Evolutionary conservation across 106 monocot species (phyloP).

Genomic region (Vanilla planifolia): DNA sequence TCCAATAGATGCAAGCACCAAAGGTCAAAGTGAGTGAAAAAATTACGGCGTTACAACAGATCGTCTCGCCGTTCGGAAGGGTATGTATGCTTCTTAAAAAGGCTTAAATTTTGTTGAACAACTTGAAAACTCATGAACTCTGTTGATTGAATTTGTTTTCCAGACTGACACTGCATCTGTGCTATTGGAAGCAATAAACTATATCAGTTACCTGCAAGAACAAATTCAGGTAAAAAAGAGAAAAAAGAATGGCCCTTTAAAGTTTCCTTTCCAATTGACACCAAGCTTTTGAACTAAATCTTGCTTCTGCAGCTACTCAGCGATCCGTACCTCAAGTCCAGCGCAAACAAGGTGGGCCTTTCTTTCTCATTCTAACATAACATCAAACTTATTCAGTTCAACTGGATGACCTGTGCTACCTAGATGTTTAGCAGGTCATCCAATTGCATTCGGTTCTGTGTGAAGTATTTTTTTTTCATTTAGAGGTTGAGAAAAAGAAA

Average conservation of each 20-base stretch:
- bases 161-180: slow-evolving; percentile 91
- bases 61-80: slow-evolving; percentile 97
- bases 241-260: too few relatives aligned
- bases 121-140: not conserved
- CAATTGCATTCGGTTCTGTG: too few relatives aligned
- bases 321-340: slow-evolving; percentile 66
- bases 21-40: slow-evolving; percentile 79
- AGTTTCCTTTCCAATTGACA: too few relatives aligned
- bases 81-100: slow-evolving; percentile 21
- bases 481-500: not conserved
- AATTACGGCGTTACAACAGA: slow-evolving; percentile 79
- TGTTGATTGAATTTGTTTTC: not conserved
- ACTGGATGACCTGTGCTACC: too few relatives aligned
- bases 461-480: not conserved
- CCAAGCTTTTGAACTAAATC: too few relatives aligned
- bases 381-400: too few relatives aligned
- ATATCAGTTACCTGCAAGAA: slow-evolving; percentile 60
- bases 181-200: slow-evolving; percentile 67
- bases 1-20: slow-evolving; percentile 55
- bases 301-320: slow-evolving; percentile 54
- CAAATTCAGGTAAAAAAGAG: slow-evolving; percentile 47
- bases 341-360: slow-evolving; percentile 63
- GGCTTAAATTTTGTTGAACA: not conserved
- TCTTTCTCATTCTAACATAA: too few relatives aligned
- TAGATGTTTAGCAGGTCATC: too few relatives aligned